Percentiles rank a stretch among this genome's conserved stretches.
Conservation (phyloP, 2,329 filamentous ascomycete genomes). For the Aspergillus fumigatiaffinis region DNA sequence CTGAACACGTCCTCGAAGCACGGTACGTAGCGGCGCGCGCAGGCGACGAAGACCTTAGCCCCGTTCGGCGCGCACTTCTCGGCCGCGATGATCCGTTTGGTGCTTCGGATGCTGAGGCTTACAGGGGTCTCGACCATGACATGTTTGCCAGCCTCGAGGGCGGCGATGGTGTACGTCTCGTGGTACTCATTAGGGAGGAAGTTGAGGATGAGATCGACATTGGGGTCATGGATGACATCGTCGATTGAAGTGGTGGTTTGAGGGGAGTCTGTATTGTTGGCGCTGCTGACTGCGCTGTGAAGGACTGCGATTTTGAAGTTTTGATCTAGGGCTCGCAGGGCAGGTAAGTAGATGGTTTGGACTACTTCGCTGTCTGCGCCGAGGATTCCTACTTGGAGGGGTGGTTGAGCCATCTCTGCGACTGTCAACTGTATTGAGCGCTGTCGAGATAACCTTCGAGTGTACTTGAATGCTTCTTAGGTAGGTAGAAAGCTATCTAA, state of each 20-base stretch:
- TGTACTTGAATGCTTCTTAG: not conserved
- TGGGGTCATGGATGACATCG: slow-evolving; percentile 41
- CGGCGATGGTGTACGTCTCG: slow-evolving; percentile 48
- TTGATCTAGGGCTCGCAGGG: slow-evolving; percentile 39
- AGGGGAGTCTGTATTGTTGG: not conserved
- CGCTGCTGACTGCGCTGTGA: slow-evolving; percentile 46
- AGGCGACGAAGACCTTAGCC: slow-evolving; percentile 54
- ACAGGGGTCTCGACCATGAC: slow-evolving; percentile 60
- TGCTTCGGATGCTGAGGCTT: slow-evolving; percentile 46
- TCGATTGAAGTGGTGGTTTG: not conserved
- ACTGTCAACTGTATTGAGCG: not conserved
- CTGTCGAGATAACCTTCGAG: not conserved
- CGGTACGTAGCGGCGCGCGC: slow-evolving; percentile 58
- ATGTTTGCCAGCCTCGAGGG: slow-evolving; percentile 53
- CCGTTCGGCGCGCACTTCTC: slow-evolving; percentile 41
- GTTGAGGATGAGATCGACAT: slow-evolving; percentile 44
- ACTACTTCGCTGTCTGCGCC: slow-evolving; percentile 41
- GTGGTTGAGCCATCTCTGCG: slow-evolving; percentile 16
- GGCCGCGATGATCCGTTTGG: slow-evolving; percentile 48
- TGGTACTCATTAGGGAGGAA: slow-evolving; percentile 56
- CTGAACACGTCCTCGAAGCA: slow-evolving; percentile 52
- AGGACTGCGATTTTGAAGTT: slow-evolving; percentile 48
- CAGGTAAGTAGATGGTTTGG: slow-evolving; percentile 54
- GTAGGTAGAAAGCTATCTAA: not conserved
- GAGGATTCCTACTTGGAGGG: slow-evolving; percentile 34